Evolutionary conservation across 257 asterid species (phyloP), one percentile per base, ranked within the genome.

Genomic region (Phtheirospermum japonicum): DNA sequence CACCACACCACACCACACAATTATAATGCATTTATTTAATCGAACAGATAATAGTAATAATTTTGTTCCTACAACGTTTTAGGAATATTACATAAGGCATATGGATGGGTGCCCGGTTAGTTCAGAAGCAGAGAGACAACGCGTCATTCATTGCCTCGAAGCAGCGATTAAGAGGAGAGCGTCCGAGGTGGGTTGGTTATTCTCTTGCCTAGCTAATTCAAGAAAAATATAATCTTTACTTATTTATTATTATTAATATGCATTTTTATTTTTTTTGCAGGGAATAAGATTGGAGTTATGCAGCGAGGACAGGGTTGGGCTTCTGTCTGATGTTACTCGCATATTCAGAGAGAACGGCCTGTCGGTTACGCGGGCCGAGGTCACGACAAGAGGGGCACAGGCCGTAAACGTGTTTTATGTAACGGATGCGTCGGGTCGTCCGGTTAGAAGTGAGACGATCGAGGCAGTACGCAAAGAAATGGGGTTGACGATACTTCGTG

Each of bases 51-150:
- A 33, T 7, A 34, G 28, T 23, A 23, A 23, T 23, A 23, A 23
- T 23, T 3, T 23, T 23, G 28, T 23, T 23, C 28, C 28, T 23
- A 23, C 28, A 23, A 23, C 1, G 4, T 36, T 36, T 10, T 50
- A 82, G 87, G 87, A 82, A 69, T 82, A 76, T 66, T 82, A 71
- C 74, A 72, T 82, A 33, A 74, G 83, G 73, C 88, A 82, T 49
- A 59, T 66, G 54, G 88, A 76, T 37, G 88, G 88, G 55, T 67
- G 57, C 20, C 83, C 85, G 10, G 71, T 79, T 9, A 79, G 74
- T 20, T 79, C 81, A 0, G 85, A 82, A 4, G 83, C 78, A 16
- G 85, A 82, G 54, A 67, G 81, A 42, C 83, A 82, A 53, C 65
- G 85, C 5, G 74, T 82, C 6, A 74, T 79, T 56, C 74, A 76